Conservation (phyloP, 2,329 filamentous ascomycete genomes). For the Hypomyces rosellus region DNA sequence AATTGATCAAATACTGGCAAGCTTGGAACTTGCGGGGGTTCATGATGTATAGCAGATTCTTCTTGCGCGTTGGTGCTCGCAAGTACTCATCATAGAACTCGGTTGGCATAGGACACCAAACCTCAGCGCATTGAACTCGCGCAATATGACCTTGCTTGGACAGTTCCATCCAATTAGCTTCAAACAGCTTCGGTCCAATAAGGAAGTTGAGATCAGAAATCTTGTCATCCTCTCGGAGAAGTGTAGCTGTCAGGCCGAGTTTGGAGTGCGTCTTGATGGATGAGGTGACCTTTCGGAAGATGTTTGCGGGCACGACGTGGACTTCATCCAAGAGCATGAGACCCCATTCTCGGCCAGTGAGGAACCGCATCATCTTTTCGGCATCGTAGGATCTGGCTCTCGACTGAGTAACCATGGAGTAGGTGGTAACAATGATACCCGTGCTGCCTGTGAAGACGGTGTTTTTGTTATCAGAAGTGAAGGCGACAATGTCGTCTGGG, state of each 20-base stretch:
- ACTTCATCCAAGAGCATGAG: constrained; percentile 96
- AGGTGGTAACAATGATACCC: constrained; percentile 94
- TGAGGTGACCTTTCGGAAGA: constrained; percentile 90
- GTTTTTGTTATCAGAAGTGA: constrained; percentile 89
- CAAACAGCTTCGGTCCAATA: constrained; percentile 94
- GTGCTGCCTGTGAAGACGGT: constrained; percentile 74
- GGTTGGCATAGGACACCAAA: constrained; percentile 98
- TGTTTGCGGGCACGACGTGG: constrained; percentile 93
- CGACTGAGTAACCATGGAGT: constrained; percentile 96
- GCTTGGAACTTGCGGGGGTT: constrained; percentile 96
- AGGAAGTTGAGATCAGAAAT: constrained; percentile 96
- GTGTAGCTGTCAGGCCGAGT: constrained; percentile 85
- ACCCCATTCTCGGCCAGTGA: constrained; percentile 87
- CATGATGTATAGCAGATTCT: constrained; percentile 75
- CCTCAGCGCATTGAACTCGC: constrained; percentile 93
- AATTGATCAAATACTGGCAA: constrained; percentile 96
- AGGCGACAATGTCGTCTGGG: constrained; percentile 86
- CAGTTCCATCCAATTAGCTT: constrained; percentile 99
- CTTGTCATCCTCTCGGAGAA: constrained; percentile 95
- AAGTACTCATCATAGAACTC: constrained; percentile 97
- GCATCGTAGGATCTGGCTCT: constrained; percentile 85
- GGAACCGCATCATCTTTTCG: constrained; percentile 95
- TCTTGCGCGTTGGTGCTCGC: constrained; percentile 50
- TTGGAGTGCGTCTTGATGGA: constrained; percentile 94
- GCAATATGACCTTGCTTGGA: constrained; percentile 96